A percentile compares a stretch with the other conserved stretches of the same genome.
These are phyloP conservation scores for Zostera marina DNA, from an alignment of 116 monocot genomes.

Conservation along the genomic window DNA sequence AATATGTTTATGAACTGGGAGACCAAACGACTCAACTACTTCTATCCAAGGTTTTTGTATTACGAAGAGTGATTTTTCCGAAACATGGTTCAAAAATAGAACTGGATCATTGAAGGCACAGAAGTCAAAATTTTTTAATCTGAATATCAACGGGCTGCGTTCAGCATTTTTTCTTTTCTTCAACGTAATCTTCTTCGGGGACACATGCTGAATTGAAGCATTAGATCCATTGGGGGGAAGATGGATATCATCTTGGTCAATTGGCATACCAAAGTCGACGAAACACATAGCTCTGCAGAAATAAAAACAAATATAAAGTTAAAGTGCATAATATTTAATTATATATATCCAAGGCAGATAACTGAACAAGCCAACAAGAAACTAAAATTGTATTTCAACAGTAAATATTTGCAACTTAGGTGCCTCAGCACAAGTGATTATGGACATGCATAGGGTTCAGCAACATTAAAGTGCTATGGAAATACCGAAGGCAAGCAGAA, in stretches of 20 bases:
- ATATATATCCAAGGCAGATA: no score
- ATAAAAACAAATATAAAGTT: not conserved
- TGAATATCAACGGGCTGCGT: constrained; percentile 5
- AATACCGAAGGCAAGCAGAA: no score
- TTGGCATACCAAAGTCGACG: constrained; percentile 74
- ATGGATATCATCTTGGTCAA: constrained; percentile 30
- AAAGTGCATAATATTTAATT: not conserved
- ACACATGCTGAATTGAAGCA: constrained; percentile 5
- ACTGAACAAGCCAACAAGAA: no score
- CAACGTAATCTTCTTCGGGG: constrained; percentile 5
- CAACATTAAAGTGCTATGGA: no score
- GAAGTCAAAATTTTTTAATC: constrained; percentile 61
- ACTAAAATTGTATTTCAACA: no score
- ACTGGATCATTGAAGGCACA: constrained; percentile 51
- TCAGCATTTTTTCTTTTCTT: constrained; percentile 36
- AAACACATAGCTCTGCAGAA: constrained; percentile 79
- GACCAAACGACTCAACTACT: constrained; percentile 45
- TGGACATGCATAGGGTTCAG: no score
- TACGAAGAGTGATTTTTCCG: constrained; percentile 57
- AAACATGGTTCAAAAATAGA: constrained; percentile 62
- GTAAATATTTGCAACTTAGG: no score
- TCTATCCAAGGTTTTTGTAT: constrained; percentile 79
- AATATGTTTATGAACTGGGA: constrained; percentile 86
- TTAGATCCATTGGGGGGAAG: constrained; percentile 15
- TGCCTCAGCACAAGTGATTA: no score